These are phyloP conservation scores for Casaregolazyma suthepensis DNA, from an alignment of 1,139 yeast genomes.

Conservation along the genomic window DNA sequence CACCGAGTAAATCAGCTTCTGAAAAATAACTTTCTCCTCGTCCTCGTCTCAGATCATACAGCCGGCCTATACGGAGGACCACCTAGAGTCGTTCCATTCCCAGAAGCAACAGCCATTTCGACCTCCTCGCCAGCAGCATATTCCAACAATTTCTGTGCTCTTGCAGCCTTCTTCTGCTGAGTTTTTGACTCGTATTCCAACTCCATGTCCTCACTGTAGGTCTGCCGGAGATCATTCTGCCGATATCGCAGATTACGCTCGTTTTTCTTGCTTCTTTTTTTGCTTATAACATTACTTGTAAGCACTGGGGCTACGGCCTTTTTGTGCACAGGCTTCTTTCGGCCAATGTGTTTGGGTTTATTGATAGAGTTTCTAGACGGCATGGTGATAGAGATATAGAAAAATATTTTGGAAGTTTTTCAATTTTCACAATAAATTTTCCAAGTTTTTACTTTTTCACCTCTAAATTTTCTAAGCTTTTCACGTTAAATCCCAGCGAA, in stretches of 20 bases:
- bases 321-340: constrained; percentile 20
- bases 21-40: no score
- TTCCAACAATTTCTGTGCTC: constrained; percentile 25
- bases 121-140: constrained; percentile 56
- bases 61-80: constrained; percentile 38
- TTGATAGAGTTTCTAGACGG: constrained; percentile 76
- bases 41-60: no score
- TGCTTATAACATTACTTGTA: constrained; percentile 45
- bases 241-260: constrained; percentile 70
- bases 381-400: no score
- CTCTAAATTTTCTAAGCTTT: neutral
- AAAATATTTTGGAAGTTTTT: neutral
- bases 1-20: no score
- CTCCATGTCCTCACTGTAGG: constrained; percentile 45
- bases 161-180: constrained; percentile 29
- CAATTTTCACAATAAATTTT: no score
- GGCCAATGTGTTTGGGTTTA: constrained; percentile 62
- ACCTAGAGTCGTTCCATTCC: constrained; percentile 83
- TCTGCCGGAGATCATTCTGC: constrained; percentile 30
- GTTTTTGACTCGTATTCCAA: constrained; percentile 37
- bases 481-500: neutral
- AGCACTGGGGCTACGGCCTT: constrained; percentile 40
- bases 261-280: constrained; percentile 75
- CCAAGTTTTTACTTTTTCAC: no score
- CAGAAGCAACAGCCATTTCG: constrained; percentile 45